A percentile compares a stretch with the other conserved stretches of the same genome.
phyloP scores from a whole-genome alignment of 345 rosid genomes.

The Triadica sebifera region DNA sequence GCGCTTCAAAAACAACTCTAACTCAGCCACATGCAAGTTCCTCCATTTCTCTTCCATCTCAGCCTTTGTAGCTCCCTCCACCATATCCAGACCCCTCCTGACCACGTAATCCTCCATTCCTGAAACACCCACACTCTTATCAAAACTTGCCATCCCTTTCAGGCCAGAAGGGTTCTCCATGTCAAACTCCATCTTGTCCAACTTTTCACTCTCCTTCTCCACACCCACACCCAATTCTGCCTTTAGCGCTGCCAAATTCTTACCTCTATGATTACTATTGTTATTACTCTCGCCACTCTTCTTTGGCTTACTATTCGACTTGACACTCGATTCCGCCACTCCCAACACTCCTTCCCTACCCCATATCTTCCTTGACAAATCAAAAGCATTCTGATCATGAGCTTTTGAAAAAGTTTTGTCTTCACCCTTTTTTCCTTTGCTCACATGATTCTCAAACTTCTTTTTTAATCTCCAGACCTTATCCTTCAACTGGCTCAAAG shows the following conservation, averaged over 20 bases:
- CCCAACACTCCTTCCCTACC: slow-evolving; percentile 12
- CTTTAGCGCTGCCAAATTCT: not conserved
- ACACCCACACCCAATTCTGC: not conserved
- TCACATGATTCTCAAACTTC: slow-evolving; percentile 24
- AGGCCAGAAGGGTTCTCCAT: not conserved
- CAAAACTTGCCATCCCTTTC: not conserved
- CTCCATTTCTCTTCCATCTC: slow-evolving; percentile 31
- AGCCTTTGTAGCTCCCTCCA: slow-evolving; percentile 14
- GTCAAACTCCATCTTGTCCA: slow-evolving; percentile 8
- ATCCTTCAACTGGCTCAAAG: slow-evolving; percentile 36
- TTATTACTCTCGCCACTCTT: not conserved
- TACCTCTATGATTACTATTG: not conserved
- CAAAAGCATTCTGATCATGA: slow-evolving; percentile 28
- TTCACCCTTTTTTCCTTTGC: slow-evolving; percentile 24
- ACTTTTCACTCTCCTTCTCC: not conserved
- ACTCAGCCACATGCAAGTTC: slow-evolving; percentile 24
- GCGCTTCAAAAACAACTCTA: slow-evolving; percentile 26
- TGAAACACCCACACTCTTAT: not conserved
- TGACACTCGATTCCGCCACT: not conserved
- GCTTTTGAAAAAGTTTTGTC: slow-evolving; percentile 19
- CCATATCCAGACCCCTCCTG: slow-evolving; percentile 11
- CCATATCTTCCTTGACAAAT: slow-evolving; percentile 37
- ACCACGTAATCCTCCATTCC: slow-evolving; percentile 21
- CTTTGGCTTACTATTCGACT: slow-evolving; percentile 3
- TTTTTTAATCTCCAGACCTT: slow-evolving; percentile 45